Evolutionary conservation across 306 rosid species (phyloP).

Genomic region (Ammopiptanthus mongolicus): DNA sequence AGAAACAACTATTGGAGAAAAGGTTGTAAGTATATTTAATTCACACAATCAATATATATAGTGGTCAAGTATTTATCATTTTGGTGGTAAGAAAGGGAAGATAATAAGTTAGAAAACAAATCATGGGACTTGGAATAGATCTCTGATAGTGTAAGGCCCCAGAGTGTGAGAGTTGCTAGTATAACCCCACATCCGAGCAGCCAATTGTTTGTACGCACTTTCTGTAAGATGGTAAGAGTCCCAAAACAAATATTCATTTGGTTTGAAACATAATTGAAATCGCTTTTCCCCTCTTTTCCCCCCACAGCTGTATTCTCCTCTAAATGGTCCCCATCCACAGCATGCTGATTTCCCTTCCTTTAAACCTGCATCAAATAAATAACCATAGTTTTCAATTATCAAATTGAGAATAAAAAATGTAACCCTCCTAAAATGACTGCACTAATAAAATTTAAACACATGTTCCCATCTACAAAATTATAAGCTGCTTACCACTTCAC

Average conservation of each 20-base stretch:
- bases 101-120: background rate
- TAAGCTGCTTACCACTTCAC: too few relatives aligned
- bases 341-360: slow-evolving; percentile 76
- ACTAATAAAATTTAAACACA: too few relatives aligned
- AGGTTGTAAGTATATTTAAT: background rate
- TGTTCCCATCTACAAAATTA: too few relatives aligned
- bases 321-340: slow-evolving; percentile 64
- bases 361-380: slow-evolving; percentile 43
- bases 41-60: background rate
- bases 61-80: background rate
- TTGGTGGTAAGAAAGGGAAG: background rate
- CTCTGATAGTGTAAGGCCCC: slow-evolving; percentile 36
- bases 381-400: background rate
- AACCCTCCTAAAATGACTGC: background rate
- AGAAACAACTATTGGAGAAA: background rate
- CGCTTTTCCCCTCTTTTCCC: slow-evolving; percentile 63
- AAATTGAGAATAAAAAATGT: background rate
- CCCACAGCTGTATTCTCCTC: slow-evolving; percentile 77
- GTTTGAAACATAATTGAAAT: slow-evolving; percentile 53
- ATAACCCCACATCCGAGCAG: slow-evolving; percentile 54
- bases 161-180: slow-evolving; percentile 6
- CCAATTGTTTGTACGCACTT: slow-evolving; percentile 52
- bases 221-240: slow-evolving; percentile 85
- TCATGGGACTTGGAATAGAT: slow-evolving; percentile 46
- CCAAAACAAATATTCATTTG: slow-evolving; percentile 61